phyloP scores from a whole-genome alignment of 2,329 filamentous ascomycete genomes.

The Trichophyton schoenleinii region DNA sequence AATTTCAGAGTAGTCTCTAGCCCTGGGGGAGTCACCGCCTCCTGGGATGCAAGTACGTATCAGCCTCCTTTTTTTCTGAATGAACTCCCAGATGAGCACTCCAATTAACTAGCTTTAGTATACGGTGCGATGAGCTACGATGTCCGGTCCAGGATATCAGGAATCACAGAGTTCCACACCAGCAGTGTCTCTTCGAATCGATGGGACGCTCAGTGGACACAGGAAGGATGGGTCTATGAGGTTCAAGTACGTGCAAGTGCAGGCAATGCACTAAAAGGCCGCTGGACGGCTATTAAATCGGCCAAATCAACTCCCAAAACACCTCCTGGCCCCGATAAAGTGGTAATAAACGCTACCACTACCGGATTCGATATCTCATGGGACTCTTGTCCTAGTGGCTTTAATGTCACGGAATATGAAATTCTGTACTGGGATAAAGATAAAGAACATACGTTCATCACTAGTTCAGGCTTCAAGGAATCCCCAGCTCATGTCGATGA shows the following conservation, averaged over 20 bases:
- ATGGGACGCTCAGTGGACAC: background rate
- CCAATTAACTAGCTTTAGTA: background rate
- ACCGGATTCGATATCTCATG: background rate
- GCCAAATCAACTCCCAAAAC: background rate
- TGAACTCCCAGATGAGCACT: background rate
- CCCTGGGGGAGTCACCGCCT: background rate
- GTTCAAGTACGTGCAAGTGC: slow-evolving; percentile 2
- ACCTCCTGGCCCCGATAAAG: background rate
- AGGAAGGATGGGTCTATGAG: background rate
- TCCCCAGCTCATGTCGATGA: background rate
- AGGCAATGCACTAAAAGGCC: background rate
- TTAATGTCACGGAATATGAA: background rate
- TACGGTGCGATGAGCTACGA: background rate
- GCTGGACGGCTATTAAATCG: background rate
- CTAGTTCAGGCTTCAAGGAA: background rate
- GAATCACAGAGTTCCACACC: background rate
- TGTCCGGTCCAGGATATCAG: background rate
- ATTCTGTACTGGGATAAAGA: background rate
- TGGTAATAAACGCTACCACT: background rate
- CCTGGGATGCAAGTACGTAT: background rate
- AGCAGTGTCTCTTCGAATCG: background rate
- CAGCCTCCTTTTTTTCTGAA: background rate
- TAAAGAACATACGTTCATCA: background rate
- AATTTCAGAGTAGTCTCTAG: background rate
- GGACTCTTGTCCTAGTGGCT: background rate